Evolutionary conservation across 805 yeast species (phyloP), one percentile per base, ranked within the genome.

Genomic region (Ogataea glucozyma): DNA sequence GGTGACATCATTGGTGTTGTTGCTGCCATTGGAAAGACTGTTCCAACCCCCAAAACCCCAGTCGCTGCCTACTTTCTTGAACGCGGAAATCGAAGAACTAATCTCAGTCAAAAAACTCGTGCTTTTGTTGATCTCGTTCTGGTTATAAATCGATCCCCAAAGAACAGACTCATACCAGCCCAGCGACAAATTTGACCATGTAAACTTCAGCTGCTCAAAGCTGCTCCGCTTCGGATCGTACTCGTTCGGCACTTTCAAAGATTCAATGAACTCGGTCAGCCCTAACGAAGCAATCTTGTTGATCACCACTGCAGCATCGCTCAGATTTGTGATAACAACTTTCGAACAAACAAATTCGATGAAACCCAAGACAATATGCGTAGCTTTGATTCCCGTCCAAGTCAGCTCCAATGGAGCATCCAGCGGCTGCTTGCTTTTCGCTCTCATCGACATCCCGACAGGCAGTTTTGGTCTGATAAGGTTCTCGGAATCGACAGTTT

Each of bases 131-230:
- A 71, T 59, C 13, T 75, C 70, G 45, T 66, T 62, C 39, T 54
- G 62, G 17, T 60, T 51, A 52, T 71, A 84, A 0, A 84, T 72
- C 23, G 69, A 64, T 2, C 81, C 78, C 81, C 86, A 84, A 19
- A 86, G 54, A 8, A 84, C 66, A 4, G 85, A 73, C 29, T 75
- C 71, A 61, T 86, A 86, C 95, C 95, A 87, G 0, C 89, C 90
- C 18, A 85, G 64, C 0, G 87, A 79, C 18, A 71, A 56, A 40
- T 66, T 66, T 29, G 77, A 73, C 95, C 95, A 87, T 4, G 65
- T 59, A 51, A 86, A 83, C 45, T 59, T 68, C 48, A 83, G 65
- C 3, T 73, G 68, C 38, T 67, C 71, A 48, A 78, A 70, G 3
- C 68, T 66, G 0, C 73, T 62, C 13, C 61, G 63, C 3, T 39